These are phyloP conservation scores for Globisporangium ultimum DNA, from an alignment of 352 stramenopile genomes.

Conservation along the genomic window DNA sequence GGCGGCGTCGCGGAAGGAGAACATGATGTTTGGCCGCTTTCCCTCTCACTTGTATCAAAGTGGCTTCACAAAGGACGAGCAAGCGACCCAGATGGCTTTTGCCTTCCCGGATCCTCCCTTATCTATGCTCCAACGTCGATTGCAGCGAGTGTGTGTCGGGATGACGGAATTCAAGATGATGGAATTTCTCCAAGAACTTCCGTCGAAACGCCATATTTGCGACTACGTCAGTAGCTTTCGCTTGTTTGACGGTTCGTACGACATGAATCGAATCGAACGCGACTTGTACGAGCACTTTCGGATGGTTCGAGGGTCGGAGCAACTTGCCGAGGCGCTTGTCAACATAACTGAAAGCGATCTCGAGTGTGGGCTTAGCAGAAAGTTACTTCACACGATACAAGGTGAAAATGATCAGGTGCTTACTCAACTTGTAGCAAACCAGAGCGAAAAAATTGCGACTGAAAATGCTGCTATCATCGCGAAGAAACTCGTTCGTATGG, in stretches of 20 bases:
- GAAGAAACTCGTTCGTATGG: slow-evolving; percentile 68
- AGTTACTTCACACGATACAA: slow-evolving; percentile 37
- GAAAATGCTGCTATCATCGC: slow-evolving; percentile 35
- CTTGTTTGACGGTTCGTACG: slow-evolving; percentile 45
- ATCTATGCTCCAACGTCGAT: slow-evolving; percentile 35
- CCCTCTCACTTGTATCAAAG: slow-evolving; percentile 54
- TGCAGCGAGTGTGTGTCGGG: slow-evolving; percentile 60
- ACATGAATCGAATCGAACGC: slow-evolving; percentile 39
- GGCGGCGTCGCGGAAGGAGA: slow-evolving; percentile 32
- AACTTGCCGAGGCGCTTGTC: slow-evolving; percentile 55
- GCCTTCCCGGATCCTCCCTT: slow-evolving; percentile 54
- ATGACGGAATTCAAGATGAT: slow-evolving; percentile 86
- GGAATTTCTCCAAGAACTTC: slow-evolving; percentile 88
- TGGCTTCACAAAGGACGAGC: slow-evolving; percentile 65
- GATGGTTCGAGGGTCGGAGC: slow-evolving; percentile 51
- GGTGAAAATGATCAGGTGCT: slow-evolving; percentile 42
- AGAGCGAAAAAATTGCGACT: slow-evolving; percentile 34
- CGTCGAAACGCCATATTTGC: slow-evolving; percentile 90
- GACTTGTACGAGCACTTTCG: slow-evolving; percentile 81
- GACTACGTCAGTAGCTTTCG: slow-evolving; percentile 64
- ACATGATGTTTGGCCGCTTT: slow-evolving; percentile 72
- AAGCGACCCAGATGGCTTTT: slow-evolving; percentile 40
- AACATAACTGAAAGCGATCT: slow-evolving; percentile 59
- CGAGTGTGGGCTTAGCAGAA: slow-evolving; percentile 49
- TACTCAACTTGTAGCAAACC: slow-evolving; percentile 28